phyloP scores from a whole-genome alignment of 129 eudicot genomes.

The Glebionis coronaria region DNA sequence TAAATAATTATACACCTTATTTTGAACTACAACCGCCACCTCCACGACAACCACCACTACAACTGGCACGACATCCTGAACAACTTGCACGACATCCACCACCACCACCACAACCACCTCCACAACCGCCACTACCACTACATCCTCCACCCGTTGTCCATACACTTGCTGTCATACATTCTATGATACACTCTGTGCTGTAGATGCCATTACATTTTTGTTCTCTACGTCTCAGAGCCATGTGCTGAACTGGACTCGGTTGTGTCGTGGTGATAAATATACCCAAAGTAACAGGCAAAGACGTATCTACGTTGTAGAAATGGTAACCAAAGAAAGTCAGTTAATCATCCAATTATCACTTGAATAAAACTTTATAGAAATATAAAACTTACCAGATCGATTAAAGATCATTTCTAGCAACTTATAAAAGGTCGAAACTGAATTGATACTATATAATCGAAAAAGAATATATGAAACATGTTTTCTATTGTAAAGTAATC shows the following conservation, averaged over 20 bases:
- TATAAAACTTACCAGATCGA: neutral
- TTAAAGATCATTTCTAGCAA: neutral
- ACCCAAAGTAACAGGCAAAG: slow-evolving; percentile 22
- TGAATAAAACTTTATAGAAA: neutral
- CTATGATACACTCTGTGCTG: neutral
- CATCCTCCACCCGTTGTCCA: slow-evolving; percentile 23
- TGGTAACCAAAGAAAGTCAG: neutral
- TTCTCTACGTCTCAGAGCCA: slow-evolving; percentile 6
- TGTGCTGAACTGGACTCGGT: slow-evolving; percentile 17
- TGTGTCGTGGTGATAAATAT: slow-evolving; percentile 22
- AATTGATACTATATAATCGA: neutral
- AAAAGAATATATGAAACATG: no score
- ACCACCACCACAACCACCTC: slow-evolving; percentile 25
- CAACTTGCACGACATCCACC: slow-evolving; percentile 27
- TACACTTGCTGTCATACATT: neutral
- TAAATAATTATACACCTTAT: slow-evolving; percentile 6
- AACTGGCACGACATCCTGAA: slow-evolving; percentile 28
- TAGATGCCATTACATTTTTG: neutral
- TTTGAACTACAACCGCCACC: slow-evolving; percentile 18
- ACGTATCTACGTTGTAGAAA: slow-evolving; percentile 8
- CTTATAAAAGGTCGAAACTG: no score
- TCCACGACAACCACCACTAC: slow-evolving; percentile 18
- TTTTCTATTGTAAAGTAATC: neutral
- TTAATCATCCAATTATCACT: neutral
- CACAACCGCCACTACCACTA: slow-evolving; percentile 30